Evolutionary conservation across 2,329 filamentous ascomycete genomes (phyloP).

Genomic region (Calycina herbarum): DNA sequence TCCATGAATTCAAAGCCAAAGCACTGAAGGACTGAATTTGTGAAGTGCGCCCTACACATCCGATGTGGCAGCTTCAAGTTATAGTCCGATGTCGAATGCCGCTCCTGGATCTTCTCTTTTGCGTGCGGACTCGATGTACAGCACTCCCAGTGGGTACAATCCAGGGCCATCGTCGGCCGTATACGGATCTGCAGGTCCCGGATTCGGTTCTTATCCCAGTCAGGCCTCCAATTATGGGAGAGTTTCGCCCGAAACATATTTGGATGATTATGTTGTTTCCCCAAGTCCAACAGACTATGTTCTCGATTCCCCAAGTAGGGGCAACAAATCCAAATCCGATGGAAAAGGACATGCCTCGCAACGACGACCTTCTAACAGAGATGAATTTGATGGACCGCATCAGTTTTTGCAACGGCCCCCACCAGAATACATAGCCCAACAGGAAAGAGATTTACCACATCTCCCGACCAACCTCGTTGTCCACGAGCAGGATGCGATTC

Average conservation of each 20-base stretch:
- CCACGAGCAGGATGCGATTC: constrained; percentile 80
- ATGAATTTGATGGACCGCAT: constrained; percentile 87
- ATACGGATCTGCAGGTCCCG: constrained; percentile 36
- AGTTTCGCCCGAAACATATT: constrained; percentile 37
- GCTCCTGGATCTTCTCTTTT: constrained; percentile 26
- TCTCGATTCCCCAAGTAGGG: constrained; percentile 50
- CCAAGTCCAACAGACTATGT: constrained; percentile 62
- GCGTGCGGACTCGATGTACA: constrained; percentile 34
- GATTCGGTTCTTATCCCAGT: constrained; percentile 33
- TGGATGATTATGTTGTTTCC: constrained; percentile 49
- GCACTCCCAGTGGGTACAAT: constrained; percentile 33
- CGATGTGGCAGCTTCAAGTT: constrained; percentile 29
- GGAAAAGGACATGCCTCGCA: constrained; percentile 53
- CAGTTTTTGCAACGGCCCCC: constrained; percentile 76
- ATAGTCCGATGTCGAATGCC: constrained; percentile 30
- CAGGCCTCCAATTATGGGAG: constrained; percentile 36
- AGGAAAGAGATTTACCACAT: constrained; percentile 78
- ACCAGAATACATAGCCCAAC: constrained; percentile 69
- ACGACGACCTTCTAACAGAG: constrained; percentile 74
- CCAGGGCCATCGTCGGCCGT: constrained; percentile 31
- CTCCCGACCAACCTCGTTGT: constrained; percentile 80
- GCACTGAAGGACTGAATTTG: constrained; percentile 30
- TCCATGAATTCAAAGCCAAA: constrained; percentile 22
- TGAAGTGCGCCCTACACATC: constrained; percentile 34
- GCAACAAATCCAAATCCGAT: constrained; percentile 47